A percentile compares a stretch with the other conserved stretches of the same genome.
Conservation (phyloP, 352 stramenopile genomes). For the Phytophthora boehmeriae region DNA sequence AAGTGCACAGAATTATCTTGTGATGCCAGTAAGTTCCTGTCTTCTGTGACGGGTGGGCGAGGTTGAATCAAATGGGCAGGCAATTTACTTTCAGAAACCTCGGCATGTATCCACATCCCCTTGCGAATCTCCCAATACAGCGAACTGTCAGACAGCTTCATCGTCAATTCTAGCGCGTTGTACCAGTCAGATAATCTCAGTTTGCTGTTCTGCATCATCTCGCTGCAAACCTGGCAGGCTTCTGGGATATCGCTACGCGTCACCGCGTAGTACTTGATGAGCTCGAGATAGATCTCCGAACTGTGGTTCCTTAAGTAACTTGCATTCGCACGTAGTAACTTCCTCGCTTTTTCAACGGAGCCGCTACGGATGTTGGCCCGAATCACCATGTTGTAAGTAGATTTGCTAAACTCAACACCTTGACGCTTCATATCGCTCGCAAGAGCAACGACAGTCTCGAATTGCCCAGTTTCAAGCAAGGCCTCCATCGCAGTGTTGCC, state of each 20-base stretch:
- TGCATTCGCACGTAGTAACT: slow-evolving; percentile 46
- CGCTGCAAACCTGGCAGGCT: slow-evolving; percentile 49
- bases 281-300: slow-evolving; percentile 47
- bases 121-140: slow-evolving; percentile 78
- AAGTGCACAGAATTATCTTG: no score
- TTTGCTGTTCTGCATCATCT: slow-evolving; percentile 66
- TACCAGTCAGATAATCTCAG: slow-evolving; percentile 56
- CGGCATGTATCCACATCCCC: slow-evolving; percentile 56
- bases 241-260: slow-evolving; percentile 37
- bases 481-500: slow-evolving; percentile 56
- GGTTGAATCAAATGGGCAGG: slow-evolving; percentile 9
- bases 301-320: slow-evolving; percentile 46
- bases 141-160: slow-evolving; percentile 47
- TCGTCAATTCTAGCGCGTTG: slow-evolving; percentile 45
- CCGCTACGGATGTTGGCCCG: slow-evolving; percentile 48
- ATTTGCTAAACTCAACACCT: slow-evolving; percentile 46
- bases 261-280: slow-evolving; percentile 53
- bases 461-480: slow-evolving; percentile 44
- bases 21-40: not conserved
- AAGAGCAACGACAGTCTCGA: slow-evolving; percentile 43
- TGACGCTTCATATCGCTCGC: slow-evolving; percentile 46
- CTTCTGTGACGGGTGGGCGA: not conserved
- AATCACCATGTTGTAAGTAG: slow-evolving; percentile 55
- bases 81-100: slow-evolving; percentile 1
- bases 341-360: slow-evolving; percentile 46